A percentile compares a stretch with the other conserved stretches of the same genome.
These are phyloP conservation scores for Galerina marginata DNA, from an alignment of 768 basidiomycete genomes.

Conservation along the genomic window DNA sequence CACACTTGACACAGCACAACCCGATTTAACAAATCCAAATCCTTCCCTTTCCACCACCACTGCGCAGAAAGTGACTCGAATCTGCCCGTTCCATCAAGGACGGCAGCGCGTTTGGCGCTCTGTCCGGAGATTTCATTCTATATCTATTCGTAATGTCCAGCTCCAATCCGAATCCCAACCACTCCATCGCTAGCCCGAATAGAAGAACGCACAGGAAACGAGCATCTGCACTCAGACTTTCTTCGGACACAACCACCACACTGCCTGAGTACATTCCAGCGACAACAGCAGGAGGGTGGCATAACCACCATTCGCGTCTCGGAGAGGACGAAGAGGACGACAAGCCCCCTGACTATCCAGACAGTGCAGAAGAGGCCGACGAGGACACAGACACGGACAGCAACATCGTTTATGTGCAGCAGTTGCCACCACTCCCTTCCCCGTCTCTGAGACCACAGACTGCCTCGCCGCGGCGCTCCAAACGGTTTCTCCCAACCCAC, in stretches of 20 bases:
- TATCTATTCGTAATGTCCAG: constrained; percentile 25
- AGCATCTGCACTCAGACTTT: constrained; percentile 59
- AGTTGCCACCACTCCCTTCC: constrained; percentile 29
- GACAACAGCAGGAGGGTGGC: constrained; percentile 5
- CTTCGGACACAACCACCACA: constrained; percentile 63
- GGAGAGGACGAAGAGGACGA: constrained; percentile 40
- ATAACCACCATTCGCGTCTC: constrained; percentile 6
- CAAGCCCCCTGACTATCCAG: constrained; percentile 76
- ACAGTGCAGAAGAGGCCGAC: constrained; percentile 80
- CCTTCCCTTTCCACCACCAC: constrained; percentile 9
- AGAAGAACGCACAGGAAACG: constrained; percentile 57
- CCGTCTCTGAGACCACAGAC: constrained; percentile 28
- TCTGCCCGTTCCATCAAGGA: constrained; percentile 10
- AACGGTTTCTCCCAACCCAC: constrained; percentile 34
- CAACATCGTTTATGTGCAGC: constrained; percentile 31
- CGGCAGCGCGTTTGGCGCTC: constrained; percentile 28
- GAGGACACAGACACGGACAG: constrained; percentile 61
- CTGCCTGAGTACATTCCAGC: constrained; percentile 14
- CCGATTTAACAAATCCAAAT: background rate
- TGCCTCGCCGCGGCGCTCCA: constrained; percentile 39
- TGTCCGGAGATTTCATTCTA: constrained; percentile 14
- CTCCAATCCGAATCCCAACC: constrained; percentile 14
- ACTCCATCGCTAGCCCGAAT: constrained; percentile 6
- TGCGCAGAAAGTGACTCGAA: constrained; percentile 21
- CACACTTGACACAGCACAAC: constrained; percentile 19